Conservation (phyloP, 306 rosid species). For the Cucurbita moschata region DNA sequence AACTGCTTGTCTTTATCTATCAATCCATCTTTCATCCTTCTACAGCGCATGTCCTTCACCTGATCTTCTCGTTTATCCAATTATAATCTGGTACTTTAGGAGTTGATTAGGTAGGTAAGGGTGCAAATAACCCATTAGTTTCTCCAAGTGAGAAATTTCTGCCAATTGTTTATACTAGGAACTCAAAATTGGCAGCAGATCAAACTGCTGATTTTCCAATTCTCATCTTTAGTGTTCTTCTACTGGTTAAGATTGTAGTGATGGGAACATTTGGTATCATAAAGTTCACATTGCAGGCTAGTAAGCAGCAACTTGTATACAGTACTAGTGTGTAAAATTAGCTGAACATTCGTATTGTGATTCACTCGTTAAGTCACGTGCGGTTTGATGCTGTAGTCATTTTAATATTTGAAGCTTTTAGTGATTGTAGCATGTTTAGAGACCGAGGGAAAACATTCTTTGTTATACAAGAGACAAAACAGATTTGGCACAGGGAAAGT, state of each 20-base stretch:
- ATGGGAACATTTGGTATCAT: neutral
- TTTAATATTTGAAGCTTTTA: neutral
- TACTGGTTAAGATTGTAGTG: neutral
- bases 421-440: neutral
- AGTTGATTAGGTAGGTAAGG: neutral
- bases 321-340: neutral
- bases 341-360: neutral
- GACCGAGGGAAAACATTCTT: neutral
- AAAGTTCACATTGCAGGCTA: neutral
- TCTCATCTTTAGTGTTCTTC: neutral
- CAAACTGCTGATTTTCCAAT: neutral
- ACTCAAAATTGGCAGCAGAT: neutral
- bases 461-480: neutral
- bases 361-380: neutral
- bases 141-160: neutral
- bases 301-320: neutral
- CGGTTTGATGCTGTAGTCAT: neutral
- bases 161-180: neutral
- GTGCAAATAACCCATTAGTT: neutral
- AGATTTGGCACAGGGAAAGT: neutral
- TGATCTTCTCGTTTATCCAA: neutral
- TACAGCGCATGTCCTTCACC: neutral
- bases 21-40: neutral
- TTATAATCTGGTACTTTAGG: neutral
- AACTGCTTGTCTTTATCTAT: neutral